Evolutionary conservation across 768 basidiomycete genomes (phyloP).

Genomic region (Inosperma sp.): DNA sequence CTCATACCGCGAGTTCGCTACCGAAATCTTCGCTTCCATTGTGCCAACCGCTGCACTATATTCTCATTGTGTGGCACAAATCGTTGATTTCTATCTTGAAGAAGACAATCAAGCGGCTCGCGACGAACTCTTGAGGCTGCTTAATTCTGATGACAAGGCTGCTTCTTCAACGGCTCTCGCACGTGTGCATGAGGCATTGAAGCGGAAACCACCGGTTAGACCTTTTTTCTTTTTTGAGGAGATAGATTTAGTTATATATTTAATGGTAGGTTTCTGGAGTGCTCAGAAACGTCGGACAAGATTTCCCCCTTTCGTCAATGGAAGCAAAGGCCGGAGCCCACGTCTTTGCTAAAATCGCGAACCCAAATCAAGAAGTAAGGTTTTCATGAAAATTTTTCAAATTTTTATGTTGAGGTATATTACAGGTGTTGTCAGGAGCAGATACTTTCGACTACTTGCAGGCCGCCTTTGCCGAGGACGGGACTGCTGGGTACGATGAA

Average conservation of each 20-base stretch:
- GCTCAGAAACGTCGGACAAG: slow-evolving; percentile 35
- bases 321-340: slow-evolving; percentile 28
- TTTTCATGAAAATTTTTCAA: not conserved
- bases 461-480: slow-evolving; percentile 25
- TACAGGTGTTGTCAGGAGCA: slow-evolving; percentile 24
- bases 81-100: slow-evolving; percentile 58
- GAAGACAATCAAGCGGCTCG: slow-evolving; percentile 32
- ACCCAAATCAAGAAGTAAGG: slow-evolving; percentile 41
- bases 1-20: slow-evolving; percentile 35
- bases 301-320: slow-evolving; percentile 22
- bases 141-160: slow-evolving; percentile 22
- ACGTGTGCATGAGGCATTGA: slow-evolving; percentile 46
- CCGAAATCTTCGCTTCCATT: slow-evolving; percentile 47
- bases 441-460: slow-evolving; percentile 22
- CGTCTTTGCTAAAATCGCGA: slow-evolving; percentile 34
- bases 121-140: slow-evolving; percentile 37
- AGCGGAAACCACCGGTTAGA: slow-evolving; percentile 33
- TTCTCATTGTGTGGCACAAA: slow-evolving; percentile 50
- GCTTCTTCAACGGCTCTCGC: slow-evolving; percentile 31
- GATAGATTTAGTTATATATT: slow-evolving; percentile 6
- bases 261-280: slow-evolving; percentile 38
- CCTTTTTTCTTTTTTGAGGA: not conserved
- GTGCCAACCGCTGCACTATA: slow-evolving; percentile 54
- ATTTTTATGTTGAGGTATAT: slow-evolving; percentile 3
- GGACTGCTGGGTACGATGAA: slow-evolving; percentile 4